Percentiles rank a stretch among this genome's conserved stretches.
Evolutionary conservation across 768 basidiomycete genomes (phyloP).

Genomic region (Crucibulum laeve): DNA sequence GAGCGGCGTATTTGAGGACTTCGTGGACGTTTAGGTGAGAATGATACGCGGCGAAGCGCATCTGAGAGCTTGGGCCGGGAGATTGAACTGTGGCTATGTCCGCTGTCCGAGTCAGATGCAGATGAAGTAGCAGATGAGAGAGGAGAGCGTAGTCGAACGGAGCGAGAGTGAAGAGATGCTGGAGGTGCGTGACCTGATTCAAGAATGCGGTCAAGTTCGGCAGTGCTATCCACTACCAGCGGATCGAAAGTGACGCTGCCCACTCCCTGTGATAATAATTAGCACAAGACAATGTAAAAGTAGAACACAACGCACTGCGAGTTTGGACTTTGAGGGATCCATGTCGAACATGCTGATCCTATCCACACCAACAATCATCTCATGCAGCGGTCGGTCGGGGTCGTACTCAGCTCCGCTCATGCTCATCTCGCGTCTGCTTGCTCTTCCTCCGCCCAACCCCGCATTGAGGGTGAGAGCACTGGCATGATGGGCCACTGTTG

Average conservation of each 20-base stretch:
- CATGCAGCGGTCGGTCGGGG: conserved; percentile 73
- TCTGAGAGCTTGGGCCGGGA: conserved; percentile 66
- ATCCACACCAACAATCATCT: conserved; percentile 63
- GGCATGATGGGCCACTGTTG: conserved; percentile 87
- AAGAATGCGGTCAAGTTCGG: conserved; percentile 56
- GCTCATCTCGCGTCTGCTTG: conserved; percentile 46
- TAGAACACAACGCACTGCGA: conserved; percentile 31
- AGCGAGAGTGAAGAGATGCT: conserved; percentile 23
- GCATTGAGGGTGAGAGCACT: conserved; percentile 83
- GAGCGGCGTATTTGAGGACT: conserved; percentile 26
- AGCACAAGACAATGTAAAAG: conserved; percentile 1
- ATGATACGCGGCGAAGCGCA: conserved; percentile 62
- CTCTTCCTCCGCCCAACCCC: conserved; percentile 62
- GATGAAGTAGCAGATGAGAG: conserved; percentile 45
- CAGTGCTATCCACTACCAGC: conserved; percentile 56
- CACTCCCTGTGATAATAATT: conserved; percentile 18
- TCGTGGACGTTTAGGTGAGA: conserved; percentile 75
- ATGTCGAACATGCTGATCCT: conserved; percentile 53
- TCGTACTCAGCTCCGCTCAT: conserved; percentile 82
- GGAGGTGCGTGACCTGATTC: conserved; percentile 46
- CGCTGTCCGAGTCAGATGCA: conserved; percentile 45
- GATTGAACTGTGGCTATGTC: conserved; percentile 28
- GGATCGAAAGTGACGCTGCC: conserved; percentile 45
- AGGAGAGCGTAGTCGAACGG: conserved; percentile 42
- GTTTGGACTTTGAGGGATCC: conserved; percentile 47